Evolutionary conservation across 805 yeast species (phyloP).

Genomic region (Candida ovalis): DNA sequence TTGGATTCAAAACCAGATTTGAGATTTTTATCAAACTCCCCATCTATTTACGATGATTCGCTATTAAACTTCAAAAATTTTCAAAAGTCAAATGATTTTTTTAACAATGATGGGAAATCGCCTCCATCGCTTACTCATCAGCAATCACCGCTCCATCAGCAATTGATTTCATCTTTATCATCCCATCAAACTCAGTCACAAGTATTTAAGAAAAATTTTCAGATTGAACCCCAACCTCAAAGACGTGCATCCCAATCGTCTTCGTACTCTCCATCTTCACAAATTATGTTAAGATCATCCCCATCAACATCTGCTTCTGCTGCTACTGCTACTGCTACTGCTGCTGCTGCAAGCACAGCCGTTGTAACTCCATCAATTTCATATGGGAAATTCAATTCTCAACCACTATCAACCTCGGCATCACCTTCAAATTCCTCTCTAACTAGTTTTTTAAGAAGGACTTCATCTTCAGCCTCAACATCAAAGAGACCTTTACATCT

Average conservation of each 20-base stretch:
- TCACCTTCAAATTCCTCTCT: constrained; percentile 21
- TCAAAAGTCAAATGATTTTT: constrained; percentile 26
- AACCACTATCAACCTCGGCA: constrained; percentile 12
- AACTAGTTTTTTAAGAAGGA: constrained; percentile 13
- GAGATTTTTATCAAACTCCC: constrained; percentile 27
- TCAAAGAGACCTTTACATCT: background rate
- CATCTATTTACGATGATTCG: constrained; percentile 26
- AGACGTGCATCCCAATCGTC: constrained; percentile 23
- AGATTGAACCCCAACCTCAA: constrained; percentile 10
- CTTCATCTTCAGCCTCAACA: constrained; percentile 14
- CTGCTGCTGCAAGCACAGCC: constrained; percentile 15
- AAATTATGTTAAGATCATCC: constrained; percentile 14
- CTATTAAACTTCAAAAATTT: constrained; percentile 26
- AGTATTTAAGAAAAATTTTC: constrained; percentile 15
- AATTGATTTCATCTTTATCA: background rate
- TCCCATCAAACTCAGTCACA: constrained; percentile 4
- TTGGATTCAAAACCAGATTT: constrained; percentile 35
- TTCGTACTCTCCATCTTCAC: constrained; percentile 22
- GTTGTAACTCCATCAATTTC: constrained; percentile 22
- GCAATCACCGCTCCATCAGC: constrained; percentile 1
- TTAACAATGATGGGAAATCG: constrained; percentile 9
- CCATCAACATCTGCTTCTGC: constrained; percentile 13
- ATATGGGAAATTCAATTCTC: constrained; percentile 18
- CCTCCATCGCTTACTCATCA: background rate
- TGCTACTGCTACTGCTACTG: constrained; percentile 9